Percentiles rank a stretch among this genome's conserved stretches.
These are phyloP conservation scores for Komagataella phaffii DNA, from an alignment of 805 yeast genomes.

Conservation along the genomic window DNA sequence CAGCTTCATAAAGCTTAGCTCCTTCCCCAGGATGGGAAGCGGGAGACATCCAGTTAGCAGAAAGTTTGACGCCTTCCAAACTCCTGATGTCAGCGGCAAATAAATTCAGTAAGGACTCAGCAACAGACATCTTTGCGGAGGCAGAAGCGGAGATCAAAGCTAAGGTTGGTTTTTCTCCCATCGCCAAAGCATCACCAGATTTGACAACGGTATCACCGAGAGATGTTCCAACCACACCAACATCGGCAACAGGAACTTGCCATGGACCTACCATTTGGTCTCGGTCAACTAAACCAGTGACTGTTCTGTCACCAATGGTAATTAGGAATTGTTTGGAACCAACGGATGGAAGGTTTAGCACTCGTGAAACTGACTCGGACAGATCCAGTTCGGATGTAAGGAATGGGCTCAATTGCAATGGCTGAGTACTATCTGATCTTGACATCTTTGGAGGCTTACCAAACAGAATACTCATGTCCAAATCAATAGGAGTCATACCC, in stretches of 20 bases:
- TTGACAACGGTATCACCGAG: conserved; percentile 55
- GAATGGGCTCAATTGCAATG: conserved; percentile 33
- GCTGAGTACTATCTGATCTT: conserved; percentile 52
- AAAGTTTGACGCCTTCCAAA: conserved; percentile 63
- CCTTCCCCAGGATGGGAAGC: conserved; percentile 95
- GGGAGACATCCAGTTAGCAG: conserved; percentile 99
- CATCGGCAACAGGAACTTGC: conserved; percentile 99
- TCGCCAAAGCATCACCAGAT: conserved; percentile 95
- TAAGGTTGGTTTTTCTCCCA: conserved; percentile 91
- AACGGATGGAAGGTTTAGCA: conserved; percentile 81
- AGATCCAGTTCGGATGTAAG: conserved; percentile 22
- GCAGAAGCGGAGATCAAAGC: conserved; percentile 85
- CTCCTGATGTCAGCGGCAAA: conserved; percentile 80
- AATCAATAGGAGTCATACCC: conserved; percentile 80
- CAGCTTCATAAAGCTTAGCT: conserved; percentile 88
- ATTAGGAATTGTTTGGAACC: conserved; percentile 90
- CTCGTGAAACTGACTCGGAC: conserved; percentile 64
- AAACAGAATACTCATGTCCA: conserved; percentile 88
- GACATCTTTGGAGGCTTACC: conserved; percentile 97
- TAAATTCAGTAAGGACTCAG: conserved; percentile 81
- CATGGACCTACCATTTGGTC: conserved; percentile 99
- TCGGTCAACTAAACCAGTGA: conserved; percentile 91
- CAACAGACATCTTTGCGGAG: conserved; percentile 90
- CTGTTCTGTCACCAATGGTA: conserved; percentile 98
- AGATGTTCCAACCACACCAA: conserved; percentile 89